Evolutionary conservation across 2,329 filamentous ascomycete species (phyloP), one percentile per base, ranked within the genome.

Genomic region (Zelopaecilomyces penicillatus): DNA sequence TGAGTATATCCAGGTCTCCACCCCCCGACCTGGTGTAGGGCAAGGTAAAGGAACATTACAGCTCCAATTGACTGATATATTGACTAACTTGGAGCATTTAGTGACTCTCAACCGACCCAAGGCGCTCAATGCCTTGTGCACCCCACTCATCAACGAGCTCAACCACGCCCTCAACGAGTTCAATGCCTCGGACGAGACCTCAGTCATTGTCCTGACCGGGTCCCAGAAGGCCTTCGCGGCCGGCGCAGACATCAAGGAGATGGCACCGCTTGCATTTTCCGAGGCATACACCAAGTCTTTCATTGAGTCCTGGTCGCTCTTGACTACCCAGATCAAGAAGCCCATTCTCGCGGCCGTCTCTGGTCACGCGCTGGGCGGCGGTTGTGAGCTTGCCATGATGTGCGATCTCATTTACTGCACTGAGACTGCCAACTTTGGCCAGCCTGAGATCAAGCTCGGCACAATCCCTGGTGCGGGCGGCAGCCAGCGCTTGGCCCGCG

Each of bases 181-280:
- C 67, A 85, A 91, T 59, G 65, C 74, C 39, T 80, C 85, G 50
- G 74, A 82, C 45, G 73, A 76, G 30, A 83, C 89, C 52, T 78
- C 80, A 7, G 84, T 83, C 55, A 87, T 95, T 56, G 67, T 98
- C 47, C 74, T 98, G 47, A 96, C 93, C 1, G 93, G 93, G 44
- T 94, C 85, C 38, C 75, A 88, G 53, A 88, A 84, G 66, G 90
- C 91, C 36, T 98, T 96, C 61, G 91, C 91, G 30, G 91, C 93
- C 37, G 93, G 93, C 42, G 93, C 93, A 49, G 93, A 98, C 67
- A 98, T 98, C 73, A 97, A 97, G 68, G 93, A 98, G 69, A 98
- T 98, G 93, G 86, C 88, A 30, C 83, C 88, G 49, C 80, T 96
- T 34, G 90, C 83, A 44, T 98, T 98, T 69, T 79, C 86, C 51